Percentiles rank a stretch among this genome's conserved stretches.
These are phyloP conservation scores for Mycena filopes DNA, from an alignment of 768 basidiomycete genomes.

Conservation along the genomic window DNA sequence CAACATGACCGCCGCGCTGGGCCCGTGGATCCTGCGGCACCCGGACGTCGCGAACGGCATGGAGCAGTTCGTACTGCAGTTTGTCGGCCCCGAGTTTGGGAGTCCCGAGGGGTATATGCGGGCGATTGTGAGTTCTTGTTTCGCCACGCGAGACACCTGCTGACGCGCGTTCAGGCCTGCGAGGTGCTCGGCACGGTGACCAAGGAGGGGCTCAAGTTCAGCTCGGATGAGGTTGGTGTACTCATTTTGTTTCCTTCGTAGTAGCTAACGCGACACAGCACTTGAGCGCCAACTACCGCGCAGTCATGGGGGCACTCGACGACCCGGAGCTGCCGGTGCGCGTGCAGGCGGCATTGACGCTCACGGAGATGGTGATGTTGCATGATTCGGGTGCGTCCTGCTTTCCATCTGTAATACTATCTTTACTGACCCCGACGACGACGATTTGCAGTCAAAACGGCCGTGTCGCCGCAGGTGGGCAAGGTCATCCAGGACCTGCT, in stretches of 20 bases:
- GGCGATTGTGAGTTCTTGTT: slow-evolving; percentile 67
- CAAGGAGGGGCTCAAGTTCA: slow-evolving; percentile 76
- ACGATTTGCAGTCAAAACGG: slow-evolving; percentile 71
- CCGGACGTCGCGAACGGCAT: slow-evolving; percentile 81
- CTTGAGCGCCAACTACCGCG: slow-evolving; percentile 71
- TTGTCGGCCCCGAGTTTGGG: slow-evolving; percentile 79
- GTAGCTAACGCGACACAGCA: slow-evolving; percentile 54
- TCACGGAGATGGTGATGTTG: slow-evolving; percentile 77
- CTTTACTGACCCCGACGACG: too few relatives aligned
- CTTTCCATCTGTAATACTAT: neutral
- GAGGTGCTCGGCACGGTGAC: slow-evolving; percentile 83
- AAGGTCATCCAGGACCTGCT: slow-evolving; percentile 92
- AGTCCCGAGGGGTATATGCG: slow-evolving; percentile 78
- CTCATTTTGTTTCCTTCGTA: slow-evolving; percentile 4
- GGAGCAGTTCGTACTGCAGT: slow-evolving; percentile 79
- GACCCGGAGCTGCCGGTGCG: slow-evolving; percentile 86
- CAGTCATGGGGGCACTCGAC: slow-evolving; percentile 74
- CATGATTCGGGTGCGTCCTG: slow-evolving; percentile 67
- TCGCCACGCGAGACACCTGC: too few relatives aligned
- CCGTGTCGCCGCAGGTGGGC: slow-evolving; percentile 80
- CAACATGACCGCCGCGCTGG: slow-evolving; percentile 82
- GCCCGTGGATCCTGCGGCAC: slow-evolving; percentile 85
- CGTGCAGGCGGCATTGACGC: slow-evolving; percentile 83
- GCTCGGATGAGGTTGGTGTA: slow-evolving; percentile 64
- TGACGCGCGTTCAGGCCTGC: slow-evolving; percentile 63